Evolutionary conservation across 495 filamentous ascomycete species (phyloP), one percentile per base, ranked within the genome.

Genomic region (Evansstolkia leycettana): DNA sequence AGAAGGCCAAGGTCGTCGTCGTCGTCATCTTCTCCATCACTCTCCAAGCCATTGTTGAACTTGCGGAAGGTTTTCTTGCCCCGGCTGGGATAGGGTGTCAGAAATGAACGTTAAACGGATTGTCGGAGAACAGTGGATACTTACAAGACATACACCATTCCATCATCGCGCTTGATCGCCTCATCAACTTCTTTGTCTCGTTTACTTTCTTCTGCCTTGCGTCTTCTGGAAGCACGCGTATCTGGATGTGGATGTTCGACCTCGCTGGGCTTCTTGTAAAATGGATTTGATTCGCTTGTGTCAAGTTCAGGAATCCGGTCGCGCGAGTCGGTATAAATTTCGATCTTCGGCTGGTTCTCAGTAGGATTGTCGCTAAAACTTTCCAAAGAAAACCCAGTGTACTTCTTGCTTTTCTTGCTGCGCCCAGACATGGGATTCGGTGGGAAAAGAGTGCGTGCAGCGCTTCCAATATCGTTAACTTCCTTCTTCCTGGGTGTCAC

Each of bases 301-400:
- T 83, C 83, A 3, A 75, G 38, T 50, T 78, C 75, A 17, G 90
- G 90, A 23, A 94, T 62, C 28, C 84, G 79, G 48, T 92, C 88
- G 50, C 82, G 80, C 2, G 83, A 81, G 48, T 98, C 90, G 7
- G 87, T 95, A 52, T 76, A 94, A 36, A 98, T 93, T 45, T 75
- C 58, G 41, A 96, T 85, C 8, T 70, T 52, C 27, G 65, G 58
- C n/a, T 52, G 44, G 16, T 41, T 52, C 1, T 60, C 62, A 8
- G 52, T 46, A 32, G 60, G 47, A 14, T 79, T 71, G 14, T 72
- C 75, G 19, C 55, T 64, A 48, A 80, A 78, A 53, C 79, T 78
- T 33, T 81, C 78, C n/a, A 93, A 52, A 0, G 75, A 73, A 29
- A 77, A 75, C 12, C 73, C 73, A n/a, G 60, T 66, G 37, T 73